A percentile compares a stretch with the other conserved stretches of the same genome.
Conservation (phyloP, 495 filamentous ascomycete genomes). For the Zalerion maritima region DNA sequence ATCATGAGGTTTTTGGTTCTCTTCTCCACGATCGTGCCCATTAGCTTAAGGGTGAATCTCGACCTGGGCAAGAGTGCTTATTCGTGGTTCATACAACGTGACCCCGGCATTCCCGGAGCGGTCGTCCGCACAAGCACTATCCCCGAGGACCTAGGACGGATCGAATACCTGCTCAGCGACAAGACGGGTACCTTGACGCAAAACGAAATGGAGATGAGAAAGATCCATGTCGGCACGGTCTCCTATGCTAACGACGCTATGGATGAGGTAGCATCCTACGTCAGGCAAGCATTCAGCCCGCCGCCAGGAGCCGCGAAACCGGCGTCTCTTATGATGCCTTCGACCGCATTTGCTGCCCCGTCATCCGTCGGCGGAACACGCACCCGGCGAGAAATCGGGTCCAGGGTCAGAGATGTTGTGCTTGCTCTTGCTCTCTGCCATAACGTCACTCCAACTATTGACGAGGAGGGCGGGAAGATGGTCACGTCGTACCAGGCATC, state of each 20-base stretch:
- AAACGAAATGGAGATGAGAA: slow-evolving; percentile 98
- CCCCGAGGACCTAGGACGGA: slow-evolving; percentile 86
- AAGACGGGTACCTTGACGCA: slow-evolving; percentile 96
- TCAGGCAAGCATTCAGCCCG: slow-evolving; percentile 63
- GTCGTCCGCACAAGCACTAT: slow-evolving; percentile 96
- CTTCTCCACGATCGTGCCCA: slow-evolving; percentile 98
- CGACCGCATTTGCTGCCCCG: slow-evolving; percentile 46
- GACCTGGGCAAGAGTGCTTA: slow-evolving; percentile 96
- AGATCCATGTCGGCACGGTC: slow-evolving; percentile 94
- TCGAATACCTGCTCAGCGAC: slow-evolving; percentile 93
- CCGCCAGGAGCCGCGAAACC: slow-evolving; percentile 20
- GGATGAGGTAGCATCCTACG: slow-evolving; percentile 84
- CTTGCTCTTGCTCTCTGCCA: slow-evolving; percentile 88
- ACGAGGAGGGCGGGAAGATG: slow-evolving; percentile 64
- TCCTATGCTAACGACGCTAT: slow-evolving; percentile 97
- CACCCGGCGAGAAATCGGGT: slow-evolving; percentile 82
- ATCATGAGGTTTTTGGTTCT: slow-evolving; percentile 93
- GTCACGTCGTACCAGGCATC: slow-evolving; percentile 88
- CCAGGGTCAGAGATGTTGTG: slow-evolving; percentile 79
- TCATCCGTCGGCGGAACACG: slow-evolving; percentile 51
- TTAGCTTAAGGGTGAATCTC: slow-evolving; percentile 88
- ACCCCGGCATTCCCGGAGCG: slow-evolving; percentile 76
- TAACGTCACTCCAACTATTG: slow-evolving; percentile 87
- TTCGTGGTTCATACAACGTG: slow-evolving; percentile 85
- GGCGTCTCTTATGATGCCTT: slow-evolving; percentile 53